A percentile compares a stretch with the other conserved stretches of the same genome.
Evolutionary conservation across 805 yeast genomes (phyloP).

Genomic region (Schwanniomyces sp.): DNA sequence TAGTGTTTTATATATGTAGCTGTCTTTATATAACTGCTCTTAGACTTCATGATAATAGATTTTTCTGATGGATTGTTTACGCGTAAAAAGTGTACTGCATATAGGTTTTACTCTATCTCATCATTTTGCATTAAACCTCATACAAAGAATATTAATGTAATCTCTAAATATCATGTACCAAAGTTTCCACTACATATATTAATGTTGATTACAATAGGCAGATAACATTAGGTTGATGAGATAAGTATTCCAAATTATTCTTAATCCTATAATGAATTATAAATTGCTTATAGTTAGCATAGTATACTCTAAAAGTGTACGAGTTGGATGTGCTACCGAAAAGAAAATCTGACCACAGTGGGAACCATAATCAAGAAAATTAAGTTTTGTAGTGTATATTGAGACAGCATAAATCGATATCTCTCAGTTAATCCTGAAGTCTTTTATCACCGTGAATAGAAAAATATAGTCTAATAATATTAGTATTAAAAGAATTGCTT

Average conservation of each 20-base stretch:
- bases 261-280: no score
- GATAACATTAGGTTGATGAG: no score
- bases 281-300: no score
- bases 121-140: not conserved
- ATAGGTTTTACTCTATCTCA: not conserved
- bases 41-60: not conserved
- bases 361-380: no score
- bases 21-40: no score
- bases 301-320: no score
- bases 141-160: not conserved
- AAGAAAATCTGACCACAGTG: no score
- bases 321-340: no score
- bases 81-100: not conserved
- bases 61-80: constrained; percentile 1
- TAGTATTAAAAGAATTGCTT: not conserved
- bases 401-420: constrained; percentile 4
- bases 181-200: constrained; percentile 1
- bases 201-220: no score
- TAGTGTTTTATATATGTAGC: not conserved
- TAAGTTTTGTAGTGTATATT: constrained; percentile 2
- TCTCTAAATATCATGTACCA: not conserved
- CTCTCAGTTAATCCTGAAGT: not conserved
- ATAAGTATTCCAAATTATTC: no score
- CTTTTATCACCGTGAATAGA: not conserved
- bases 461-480: not conserved